These are phyloP conservation scores for Leishmania guyanensis DNA, from an alignment of 208 protist genomes.

Conservation along the genomic window DNA sequence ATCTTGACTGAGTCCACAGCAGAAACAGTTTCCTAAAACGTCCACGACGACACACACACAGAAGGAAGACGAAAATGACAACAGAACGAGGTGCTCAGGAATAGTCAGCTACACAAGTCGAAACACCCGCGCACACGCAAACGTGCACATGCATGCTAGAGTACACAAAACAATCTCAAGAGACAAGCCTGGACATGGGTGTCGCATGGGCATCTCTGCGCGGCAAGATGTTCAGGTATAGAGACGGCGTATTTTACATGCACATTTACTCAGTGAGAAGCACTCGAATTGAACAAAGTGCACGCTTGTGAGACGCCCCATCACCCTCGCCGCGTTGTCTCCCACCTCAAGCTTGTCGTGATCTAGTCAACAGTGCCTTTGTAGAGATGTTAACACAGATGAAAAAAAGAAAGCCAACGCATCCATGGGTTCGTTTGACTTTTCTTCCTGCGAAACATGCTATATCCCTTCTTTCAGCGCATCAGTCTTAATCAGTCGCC, in stretches of 20 bases:
- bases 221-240: not conserved
- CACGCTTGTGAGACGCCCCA: not conserved
- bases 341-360: not conserved
- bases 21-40: not conserved
- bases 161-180: not conserved
- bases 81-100: not conserved
- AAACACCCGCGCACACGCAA: not conserved
- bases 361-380: not conserved
- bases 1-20: not conserved
- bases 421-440: not conserved
- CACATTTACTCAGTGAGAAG: not conserved
- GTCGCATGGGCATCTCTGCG: not conserved
- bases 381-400: not conserved
- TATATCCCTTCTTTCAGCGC: not conserved
- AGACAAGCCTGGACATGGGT: not conserved
- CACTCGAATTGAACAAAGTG: too few species aligned
- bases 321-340: not conserved
- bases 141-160: not conserved
- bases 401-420: not conserved
- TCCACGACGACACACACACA: not conserved
- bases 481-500: slow-evolving; percentile 2
- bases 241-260: not conserved
- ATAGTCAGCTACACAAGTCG: not conserved
- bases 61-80: not conserved
- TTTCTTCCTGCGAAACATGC: not conserved